phyloP scores from a whole-genome alignment of 1,139 yeast species.

The Sugiyamaella japonica region DNA sequence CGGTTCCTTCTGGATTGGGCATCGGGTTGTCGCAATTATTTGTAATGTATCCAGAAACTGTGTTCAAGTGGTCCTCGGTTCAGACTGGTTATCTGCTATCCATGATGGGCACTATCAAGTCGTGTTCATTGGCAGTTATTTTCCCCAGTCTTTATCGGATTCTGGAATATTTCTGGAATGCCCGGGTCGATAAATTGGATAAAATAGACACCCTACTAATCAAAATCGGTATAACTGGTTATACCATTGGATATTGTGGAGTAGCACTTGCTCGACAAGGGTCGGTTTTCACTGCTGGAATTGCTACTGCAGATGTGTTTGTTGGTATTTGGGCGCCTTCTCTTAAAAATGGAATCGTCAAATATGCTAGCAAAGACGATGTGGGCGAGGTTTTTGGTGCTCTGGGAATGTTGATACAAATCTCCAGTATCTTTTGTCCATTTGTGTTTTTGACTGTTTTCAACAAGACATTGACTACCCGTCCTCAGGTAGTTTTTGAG shows the following conservation, averaged over 20 bases:
- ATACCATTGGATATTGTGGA: conserved; percentile 47
- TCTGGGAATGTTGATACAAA: conserved; percentile 31
- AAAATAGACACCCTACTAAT: conserved; percentile 53
- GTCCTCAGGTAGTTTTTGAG: conserved; percentile 35
- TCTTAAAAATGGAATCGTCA: conserved; percentile 51
- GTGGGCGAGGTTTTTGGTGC: conserved; percentile 41
- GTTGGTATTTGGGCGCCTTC: conserved; percentile 52
- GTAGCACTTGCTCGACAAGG: conserved; percentile 41
- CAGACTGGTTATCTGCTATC: conserved; percentile 63
- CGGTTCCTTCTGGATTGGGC: conserved; percentile 40
- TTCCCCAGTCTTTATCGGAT: conserved; percentile 48
- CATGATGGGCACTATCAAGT: conserved; percentile 50
- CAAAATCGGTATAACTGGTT: conserved; percentile 43
- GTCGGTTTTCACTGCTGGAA: conserved; percentile 28
- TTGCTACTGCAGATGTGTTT: conserved; percentile 45
- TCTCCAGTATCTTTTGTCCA: conserved; percentile 35
- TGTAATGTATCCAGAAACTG: conserved; percentile 58
- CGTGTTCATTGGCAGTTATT: conserved; percentile 44
- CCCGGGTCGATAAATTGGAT: conserved; percentile 47
- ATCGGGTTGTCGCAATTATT: conserved; percentile 48
- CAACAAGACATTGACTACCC: conserved; percentile 31
- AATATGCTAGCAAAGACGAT: conserved; percentile 44
- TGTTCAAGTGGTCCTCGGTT: conserved; percentile 59
- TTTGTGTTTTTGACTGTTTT: conserved; percentile 35
- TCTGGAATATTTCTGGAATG: conserved; percentile 36